Evolutionary conservation across 306 rosid species (phyloP), one percentile per base, ranked within the genome.

Genomic region (Trifolium fragiferum): DNA sequence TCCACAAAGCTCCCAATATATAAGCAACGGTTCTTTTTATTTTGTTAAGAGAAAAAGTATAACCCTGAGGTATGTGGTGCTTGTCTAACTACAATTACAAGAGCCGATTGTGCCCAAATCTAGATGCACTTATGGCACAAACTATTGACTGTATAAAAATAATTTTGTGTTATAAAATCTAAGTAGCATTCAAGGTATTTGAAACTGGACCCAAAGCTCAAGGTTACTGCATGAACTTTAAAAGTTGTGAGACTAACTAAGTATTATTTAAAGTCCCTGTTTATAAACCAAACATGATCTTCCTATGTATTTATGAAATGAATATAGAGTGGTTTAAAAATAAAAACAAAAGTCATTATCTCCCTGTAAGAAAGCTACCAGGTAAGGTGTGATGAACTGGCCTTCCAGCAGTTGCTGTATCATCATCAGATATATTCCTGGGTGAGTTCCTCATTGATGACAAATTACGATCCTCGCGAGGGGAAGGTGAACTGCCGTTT

Each of bases 301-400:
- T 60, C 55, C 72, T 60, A 55, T 49, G 61, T 59, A 70, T 66
- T 38, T 66, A 61, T 57, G 61, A 50, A 57, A 32, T 6, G 63
- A 57, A 32, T 6, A 20, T 20, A 69, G 16, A 57, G 44, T 5
- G 19, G n/a, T 60, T 68, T 74, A 10, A 19, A 75, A 66, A 43
- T 30, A 8, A 67, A 58, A 41, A 35, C 4, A n/a, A 66, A 57
- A 70, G 10, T 50, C 38, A 67, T 67, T 27, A 21, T 72, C 51
- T 70, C 58, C 75, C 71, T 25, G 75, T 74, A 70, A 68, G 80
- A 70, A 67, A 68, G 76, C 66, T 91, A 94, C 99, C 99, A 83
- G 97, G 99, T 81, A 94, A 84, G 75, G 99, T 94, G 78, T 75
- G 96, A 82, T 89, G 91, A 79, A 86, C 89, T 70, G 95, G 92